phyloP scores from a whole-genome alignment of 352 stramenopile species.

The Phytophthora crassamura region DNA sequence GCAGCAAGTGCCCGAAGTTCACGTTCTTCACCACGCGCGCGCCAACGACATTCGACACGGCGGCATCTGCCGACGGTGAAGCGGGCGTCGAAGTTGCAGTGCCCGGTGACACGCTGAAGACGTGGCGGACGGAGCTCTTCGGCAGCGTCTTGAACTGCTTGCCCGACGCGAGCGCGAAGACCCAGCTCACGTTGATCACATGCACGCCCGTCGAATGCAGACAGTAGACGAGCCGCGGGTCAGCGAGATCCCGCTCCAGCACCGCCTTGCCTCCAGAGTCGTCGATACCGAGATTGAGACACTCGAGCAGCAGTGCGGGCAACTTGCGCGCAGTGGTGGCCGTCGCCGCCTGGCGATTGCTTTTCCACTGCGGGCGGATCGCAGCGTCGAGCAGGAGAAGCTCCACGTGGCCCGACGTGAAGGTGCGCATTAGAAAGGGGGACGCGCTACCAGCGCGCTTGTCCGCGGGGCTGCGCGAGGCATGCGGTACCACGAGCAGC shows the following conservation, averaged over 20 bases:
- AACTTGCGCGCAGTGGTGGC: slow-evolving; percentile 31
- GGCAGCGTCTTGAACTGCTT: slow-evolving; percentile 69
- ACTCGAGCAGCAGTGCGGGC: slow-evolving; percentile 72
- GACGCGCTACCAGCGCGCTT: slow-evolving; percentile 43
- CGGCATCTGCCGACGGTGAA: slow-evolving; percentile 8
- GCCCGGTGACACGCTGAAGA: slow-evolving; percentile 77
- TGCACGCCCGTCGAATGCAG: slow-evolving; percentile 82
- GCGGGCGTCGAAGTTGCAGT: slow-evolving; percentile 1
- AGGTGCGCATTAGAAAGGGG: slow-evolving; percentile 74
- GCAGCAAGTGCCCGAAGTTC: slow-evolving; percentile 74
- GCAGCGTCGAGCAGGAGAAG: slow-evolving; percentile 69
- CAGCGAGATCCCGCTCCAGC: slow-evolving; percentile 54
- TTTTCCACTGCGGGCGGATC: slow-evolving; percentile 73
- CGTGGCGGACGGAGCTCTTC: slow-evolving; percentile 75
- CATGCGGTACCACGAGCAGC: slow-evolving; percentile 60
- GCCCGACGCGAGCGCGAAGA: slow-evolving; percentile 58
- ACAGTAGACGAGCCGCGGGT: slow-evolving; percentile 74
- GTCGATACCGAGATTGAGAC: slow-evolving; percentile 73
- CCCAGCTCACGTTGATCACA: slow-evolving; percentile 81
- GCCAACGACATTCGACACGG: slow-evolving; percentile 65
- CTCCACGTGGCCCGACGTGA: slow-evolving; percentile 80
- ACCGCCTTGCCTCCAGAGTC: slow-evolving; percentile 71
- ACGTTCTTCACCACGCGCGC: slow-evolving; percentile 78
- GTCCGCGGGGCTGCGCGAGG: slow-evolving; percentile 29
- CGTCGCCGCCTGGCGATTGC: slow-evolving; percentile 29